phyloP scores from a whole-genome alignment of 805 yeast species.

The Candida anglica region DNA sequence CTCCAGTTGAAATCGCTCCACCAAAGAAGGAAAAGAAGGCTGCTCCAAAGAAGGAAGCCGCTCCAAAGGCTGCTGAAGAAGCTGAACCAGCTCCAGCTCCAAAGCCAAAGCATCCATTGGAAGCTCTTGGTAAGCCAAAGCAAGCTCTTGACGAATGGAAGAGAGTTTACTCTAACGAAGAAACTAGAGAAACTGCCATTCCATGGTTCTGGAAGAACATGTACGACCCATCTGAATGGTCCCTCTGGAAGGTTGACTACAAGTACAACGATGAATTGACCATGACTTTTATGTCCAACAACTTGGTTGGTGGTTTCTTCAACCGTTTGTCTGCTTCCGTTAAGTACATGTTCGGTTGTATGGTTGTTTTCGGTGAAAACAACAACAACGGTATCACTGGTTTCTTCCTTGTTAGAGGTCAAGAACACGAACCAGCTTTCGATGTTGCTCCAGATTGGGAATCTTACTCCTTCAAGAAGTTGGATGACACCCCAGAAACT shows the following conservation, averaged over 20 bases:
- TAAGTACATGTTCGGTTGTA: slow-evolving; percentile 89
- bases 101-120: slow-evolving; percentile 91
- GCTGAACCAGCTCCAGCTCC: slow-evolving; percentile 49
- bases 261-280: slow-evolving; percentile 98
- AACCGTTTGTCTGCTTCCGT: slow-evolving; percentile 88
- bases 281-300: slow-evolving; percentile 96
- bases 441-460: slow-evolving; percentile 99
- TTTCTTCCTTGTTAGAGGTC: slow-evolving; percentile 93
- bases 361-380: slow-evolving; percentile 98
- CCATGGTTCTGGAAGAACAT: slow-evolving; percentile 97
- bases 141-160: slow-evolving; percentile 88
- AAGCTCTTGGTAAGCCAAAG: slow-evolving; percentile 68
- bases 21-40: slow-evolving; percentile 70
- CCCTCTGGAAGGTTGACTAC: slow-evolving; percentile 92
- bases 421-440: slow-evolving; percentile 85
- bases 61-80: slow-evolving; percentile 31
- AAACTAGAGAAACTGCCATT: slow-evolving; percentile 87
- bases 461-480: slow-evolving; percentile 78
- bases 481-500: slow-evolving; percentile 74
- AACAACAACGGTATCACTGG: slow-evolving; percentile 97
- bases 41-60: slow-evolving; percentile 20
- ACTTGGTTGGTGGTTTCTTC: slow-evolving; percentile 97
- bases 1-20: slow-evolving; percentile 63
- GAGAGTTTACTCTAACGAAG: slow-evolving; percentile 94
- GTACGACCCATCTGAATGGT: slow-evolving; percentile 90